Evolutionary conservation across 352 stramenopile species (phyloP).

Genomic region (Globisporangium heterothallicum): DNA sequence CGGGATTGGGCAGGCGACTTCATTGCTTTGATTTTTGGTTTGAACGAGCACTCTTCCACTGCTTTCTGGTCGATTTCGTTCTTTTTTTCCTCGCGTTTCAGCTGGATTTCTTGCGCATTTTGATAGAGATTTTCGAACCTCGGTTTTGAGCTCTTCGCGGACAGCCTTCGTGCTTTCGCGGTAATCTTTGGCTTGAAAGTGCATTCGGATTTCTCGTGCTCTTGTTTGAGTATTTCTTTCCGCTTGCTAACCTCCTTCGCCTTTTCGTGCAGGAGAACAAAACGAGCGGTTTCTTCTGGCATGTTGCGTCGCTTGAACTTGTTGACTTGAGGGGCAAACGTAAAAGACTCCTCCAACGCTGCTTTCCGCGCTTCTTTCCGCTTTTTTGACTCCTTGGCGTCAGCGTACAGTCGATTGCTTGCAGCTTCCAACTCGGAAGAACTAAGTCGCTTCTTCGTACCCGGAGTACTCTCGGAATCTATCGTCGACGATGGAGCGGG

Average conservation of each 20-base stretch:
- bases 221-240: conserved; percentile 50
- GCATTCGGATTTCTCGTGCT: conserved; percentile 43
- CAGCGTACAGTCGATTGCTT: conserved; percentile 55
- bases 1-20: conserved; percentile 51
- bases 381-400: conserved; percentile 50
- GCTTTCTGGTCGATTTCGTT: conserved; percentile 45
- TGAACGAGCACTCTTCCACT: conserved; percentile 69
- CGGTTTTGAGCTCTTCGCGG: conserved; percentile 24
- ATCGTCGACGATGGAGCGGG: conserved; percentile 11
- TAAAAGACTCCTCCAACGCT: conserved; percentile 46
- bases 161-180: conserved; percentile 46
- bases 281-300: conserved; percentile 31
- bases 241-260: conserved; percentile 44
- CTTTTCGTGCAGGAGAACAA: conserved; percentile 46
- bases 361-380: conserved; percentile 47
- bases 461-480: conserved; percentile 10
- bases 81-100: conserved; percentile 66
- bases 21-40: conserved; percentile 62
- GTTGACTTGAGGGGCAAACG: conserved; percentile 59
- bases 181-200: conserved; percentile 72
- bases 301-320: conserved; percentile 35
- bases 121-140: conserved; percentile 78
- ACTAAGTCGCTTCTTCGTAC: conserved; percentile 54
- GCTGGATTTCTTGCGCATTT: conserved; percentile 54
- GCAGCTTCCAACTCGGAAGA: conserved; percentile 42